phyloP scores from a whole-genome alignment of 805 yeast species.

The Sugiyamaella boreocaroliniensis region DNA sequence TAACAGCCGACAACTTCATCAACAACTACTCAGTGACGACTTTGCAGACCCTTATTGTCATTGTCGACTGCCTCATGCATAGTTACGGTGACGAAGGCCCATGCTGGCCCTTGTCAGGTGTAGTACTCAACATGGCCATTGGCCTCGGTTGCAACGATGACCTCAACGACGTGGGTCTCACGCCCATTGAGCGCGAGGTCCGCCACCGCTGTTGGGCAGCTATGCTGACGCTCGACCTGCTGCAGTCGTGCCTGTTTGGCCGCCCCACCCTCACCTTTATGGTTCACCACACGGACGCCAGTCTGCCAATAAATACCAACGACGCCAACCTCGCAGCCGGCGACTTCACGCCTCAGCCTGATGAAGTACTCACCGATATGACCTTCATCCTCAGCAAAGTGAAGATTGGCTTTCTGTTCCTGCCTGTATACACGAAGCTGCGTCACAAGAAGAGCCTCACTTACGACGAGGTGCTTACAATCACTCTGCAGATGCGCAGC shows the following conservation, averaged over 20 bases:
- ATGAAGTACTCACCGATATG: slow-evolving; percentile 6
- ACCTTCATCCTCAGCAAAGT: slow-evolving; percentile 8
- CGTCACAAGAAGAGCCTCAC: not conserved
- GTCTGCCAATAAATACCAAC: slow-evolving; percentile 6
- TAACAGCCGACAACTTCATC: slow-evolving; percentile 9
- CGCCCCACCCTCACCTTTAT: slow-evolving; percentile 7
- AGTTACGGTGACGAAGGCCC: slow-evolving; percentile 10
- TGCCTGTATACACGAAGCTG: slow-evolving; percentile 5
- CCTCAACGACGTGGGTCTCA: slow-evolving; percentile 3
- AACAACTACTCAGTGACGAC: slow-evolving; percentile 4
- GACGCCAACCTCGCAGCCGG: slow-evolving; percentile 4
- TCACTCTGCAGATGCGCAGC: not conserved
- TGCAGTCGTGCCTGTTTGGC: slow-evolving; percentile 13
- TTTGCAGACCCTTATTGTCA: slow-evolving; percentile 7
- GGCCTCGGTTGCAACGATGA: slow-evolving; percentile 9
- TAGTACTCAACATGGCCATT: slow-evolving; percentile 7
- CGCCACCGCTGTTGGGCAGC: slow-evolving; percentile 11
- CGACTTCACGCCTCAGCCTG: not conserved
- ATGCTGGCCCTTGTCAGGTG: slow-evolving; percentile 8
- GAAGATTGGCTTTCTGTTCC: slow-evolving; percentile 1
- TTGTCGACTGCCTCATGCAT: slow-evolving; percentile 4
- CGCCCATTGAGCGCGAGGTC: slow-evolving; percentile 4
- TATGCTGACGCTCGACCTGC: slow-evolving; percentile 9
- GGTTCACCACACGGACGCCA: not conserved
- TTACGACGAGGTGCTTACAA: slow-evolving; percentile 7